phyloP scores from a whole-genome alignment of 345 rosid species.

The Euphorbia tirucalli region DNA sequence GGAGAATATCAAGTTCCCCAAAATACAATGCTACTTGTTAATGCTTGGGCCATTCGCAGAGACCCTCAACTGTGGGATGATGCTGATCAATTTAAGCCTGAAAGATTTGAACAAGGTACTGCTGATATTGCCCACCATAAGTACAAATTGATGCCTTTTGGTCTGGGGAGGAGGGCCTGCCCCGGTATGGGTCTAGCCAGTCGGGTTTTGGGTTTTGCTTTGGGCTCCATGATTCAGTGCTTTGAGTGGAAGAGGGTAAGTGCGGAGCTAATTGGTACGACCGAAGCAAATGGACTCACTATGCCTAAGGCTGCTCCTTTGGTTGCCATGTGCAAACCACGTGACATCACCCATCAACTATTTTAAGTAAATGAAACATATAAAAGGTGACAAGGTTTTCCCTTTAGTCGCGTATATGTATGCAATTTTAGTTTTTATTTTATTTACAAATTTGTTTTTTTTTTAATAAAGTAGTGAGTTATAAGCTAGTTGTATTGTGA shows the following conservation, averaged over 20 bases:
- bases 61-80: background rate
- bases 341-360: too few relatives aligned
- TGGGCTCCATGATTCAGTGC: background rate
- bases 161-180: background rate
- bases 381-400: too few relatives aligned
- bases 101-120: background rate
- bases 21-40: conserved; percentile 5
- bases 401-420: too few relatives aligned
- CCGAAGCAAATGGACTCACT: background rate
- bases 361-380: too few relatives aligned
- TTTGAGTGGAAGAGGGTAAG: background rate
- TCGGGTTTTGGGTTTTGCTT: background rate
- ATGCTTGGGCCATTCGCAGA: background rate
- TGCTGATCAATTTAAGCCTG: background rate
- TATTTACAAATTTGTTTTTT: too few relatives aligned
- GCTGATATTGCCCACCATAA: background rate
- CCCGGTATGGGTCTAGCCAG: background rate
- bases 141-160: background rate
- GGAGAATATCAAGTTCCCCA: conserved; percentile 10
- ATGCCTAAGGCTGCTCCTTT: background rate
- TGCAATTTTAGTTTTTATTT: too few relatives aligned
- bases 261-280: background rate
- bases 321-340: background rate
- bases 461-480: too few relatives aligned
- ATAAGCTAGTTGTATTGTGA: too few relatives aligned